These are phyloP conservation scores for Verticillium nubilum DNA, from an alignment of 2,329 filamentous ascomycete genomes.

Conservation along the genomic window DNA sequence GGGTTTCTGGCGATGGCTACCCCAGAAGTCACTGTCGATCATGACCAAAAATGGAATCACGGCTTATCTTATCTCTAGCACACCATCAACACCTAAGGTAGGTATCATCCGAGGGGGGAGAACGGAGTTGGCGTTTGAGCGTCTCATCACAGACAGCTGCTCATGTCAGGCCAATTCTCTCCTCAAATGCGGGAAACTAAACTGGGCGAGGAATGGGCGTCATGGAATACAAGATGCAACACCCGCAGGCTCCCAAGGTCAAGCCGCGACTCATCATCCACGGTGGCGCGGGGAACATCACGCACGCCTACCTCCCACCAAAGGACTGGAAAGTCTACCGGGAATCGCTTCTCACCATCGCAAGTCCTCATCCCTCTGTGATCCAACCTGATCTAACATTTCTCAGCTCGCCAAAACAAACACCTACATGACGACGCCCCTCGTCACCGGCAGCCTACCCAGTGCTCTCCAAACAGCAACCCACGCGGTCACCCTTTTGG, in stretches of 20 bases:
- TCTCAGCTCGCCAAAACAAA: conserved; percentile 37
- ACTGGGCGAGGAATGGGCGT: neutral
- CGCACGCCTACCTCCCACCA: conserved; percentile 51
- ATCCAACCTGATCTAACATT: neutral
- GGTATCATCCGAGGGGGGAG: too few relatives aligned
- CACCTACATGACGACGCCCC: conserved; percentile 37
- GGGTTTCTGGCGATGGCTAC: neutral
- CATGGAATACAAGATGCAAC: conserved; percentile 36
- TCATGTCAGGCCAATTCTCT: too few relatives aligned
- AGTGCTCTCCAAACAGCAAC: conserved; percentile 69
- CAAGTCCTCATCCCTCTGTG: conserved; percentile 27
- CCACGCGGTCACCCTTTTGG: conserved; percentile 68
- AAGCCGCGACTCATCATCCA: conserved; percentile 63
- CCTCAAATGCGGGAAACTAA: neutral
- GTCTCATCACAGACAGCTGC: too few relatives aligned
- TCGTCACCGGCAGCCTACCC: conserved; percentile 23
- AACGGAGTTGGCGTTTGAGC: too few relatives aligned
- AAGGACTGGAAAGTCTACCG: conserved; percentile 55
- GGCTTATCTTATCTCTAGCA: neutral
- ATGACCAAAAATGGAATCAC: neutral
- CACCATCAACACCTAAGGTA: neutral
- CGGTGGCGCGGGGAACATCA: conserved; percentile 68
- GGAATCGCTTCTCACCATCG: conserved; percentile 55
- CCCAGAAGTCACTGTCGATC: neutral
- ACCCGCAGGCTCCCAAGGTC: conserved; percentile 15